A percentile compares a stretch with the other conserved stretches of the same genome.
These are phyloP conservation scores for Leccinum solheimii DNA, from an alignment of 1,284 basidiomycete genomes.

Conservation along the genomic window DNA sequence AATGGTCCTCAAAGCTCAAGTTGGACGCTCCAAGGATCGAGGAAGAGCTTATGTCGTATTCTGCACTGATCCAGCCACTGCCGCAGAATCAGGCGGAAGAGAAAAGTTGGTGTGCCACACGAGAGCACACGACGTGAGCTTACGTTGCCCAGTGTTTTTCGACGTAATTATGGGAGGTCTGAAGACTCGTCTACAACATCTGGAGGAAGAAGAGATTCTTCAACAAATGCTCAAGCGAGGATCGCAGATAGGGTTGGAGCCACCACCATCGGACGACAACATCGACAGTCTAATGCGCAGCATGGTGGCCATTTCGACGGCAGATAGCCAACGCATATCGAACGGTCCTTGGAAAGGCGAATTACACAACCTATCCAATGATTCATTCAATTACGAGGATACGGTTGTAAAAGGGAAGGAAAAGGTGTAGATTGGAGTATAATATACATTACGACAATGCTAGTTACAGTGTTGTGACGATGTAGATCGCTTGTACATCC, in stretches of 20 bases:
- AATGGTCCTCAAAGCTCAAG: slow-evolving; percentile 46
- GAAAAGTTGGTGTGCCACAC: slow-evolving; percentile 25
- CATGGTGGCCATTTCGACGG: slow-evolving; percentile 49
- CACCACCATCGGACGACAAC: slow-evolving; percentile 52
- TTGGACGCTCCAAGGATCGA: slow-evolving; percentile 34
- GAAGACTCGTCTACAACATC: slow-evolving; percentile 48
- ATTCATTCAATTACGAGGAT: slow-evolving; percentile 27
- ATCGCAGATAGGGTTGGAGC: slow-evolving; percentile 52
- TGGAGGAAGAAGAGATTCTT: slow-evolving; percentile 68
- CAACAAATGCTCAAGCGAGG: slow-evolving; percentile 59
- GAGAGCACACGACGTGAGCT: slow-evolving; percentile 14
- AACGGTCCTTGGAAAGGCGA: slow-evolving; percentile 35
- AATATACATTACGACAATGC: background rate
- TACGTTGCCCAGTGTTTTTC: slow-evolving; percentile 37
- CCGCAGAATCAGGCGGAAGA: slow-evolving; percentile 35
- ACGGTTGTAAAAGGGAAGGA: slow-evolving; percentile 32
- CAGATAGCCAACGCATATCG: slow-evolving; percentile 13
- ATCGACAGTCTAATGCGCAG: slow-evolving; percentile 64
- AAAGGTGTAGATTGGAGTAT: slow-evolving; percentile 16
- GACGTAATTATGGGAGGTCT: slow-evolving; percentile 53
- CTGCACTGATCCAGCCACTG: slow-evolving; percentile 26
- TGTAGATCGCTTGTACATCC: background rate
- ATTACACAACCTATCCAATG: slow-evolving; percentile 6
- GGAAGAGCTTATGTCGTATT: slow-evolving; percentile 30
- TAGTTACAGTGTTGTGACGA: background rate